These are phyloP conservation scores for Penicillium arizonense DNA, from an alignment of 495 filamentous ascomycete genomes.

Conservation along the genomic window DNA sequence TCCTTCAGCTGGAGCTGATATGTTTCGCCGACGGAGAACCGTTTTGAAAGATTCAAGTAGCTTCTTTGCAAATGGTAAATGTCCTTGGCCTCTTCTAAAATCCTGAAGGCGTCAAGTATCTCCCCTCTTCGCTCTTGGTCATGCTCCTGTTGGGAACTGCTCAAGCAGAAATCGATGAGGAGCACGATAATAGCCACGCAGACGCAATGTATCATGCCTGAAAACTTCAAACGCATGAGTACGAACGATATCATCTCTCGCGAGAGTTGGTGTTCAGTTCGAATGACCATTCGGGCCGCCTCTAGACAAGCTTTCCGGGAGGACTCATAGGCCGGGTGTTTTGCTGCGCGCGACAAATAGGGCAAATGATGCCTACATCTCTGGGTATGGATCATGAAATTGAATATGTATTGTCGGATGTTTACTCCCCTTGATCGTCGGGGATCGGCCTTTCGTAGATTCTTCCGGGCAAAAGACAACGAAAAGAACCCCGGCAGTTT, in stretches of 20 bases:
- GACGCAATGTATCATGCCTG: slow-evolving; percentile 30
- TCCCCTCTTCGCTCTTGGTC: slow-evolving; percentile 24
- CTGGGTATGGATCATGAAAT: slow-evolving; percentile 32
- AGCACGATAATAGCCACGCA: slow-evolving; percentile 40
- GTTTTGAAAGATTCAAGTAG: slow-evolving; percentile 33
- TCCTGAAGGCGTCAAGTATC: slow-evolving; percentile 29
- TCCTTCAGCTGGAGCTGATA: slow-evolving; percentile 5
- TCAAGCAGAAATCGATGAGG: slow-evolving; percentile 32
- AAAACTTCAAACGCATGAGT: slow-evolving; percentile 16
- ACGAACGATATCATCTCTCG: slow-evolving; percentile 21
- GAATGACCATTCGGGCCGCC: slow-evolving; percentile 32
- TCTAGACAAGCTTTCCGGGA: slow-evolving; percentile 36
- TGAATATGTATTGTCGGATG: slow-evolving; percentile 33
- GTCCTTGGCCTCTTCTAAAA: slow-evolving; percentile 32
- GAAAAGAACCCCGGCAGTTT: slow-evolving; percentile 23
- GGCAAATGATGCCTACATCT: slow-evolving; percentile 43
- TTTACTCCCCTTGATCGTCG: slow-evolving; percentile 20
- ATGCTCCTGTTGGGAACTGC: slow-evolving; percentile 6
- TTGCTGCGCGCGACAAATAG: slow-evolving; percentile 26
- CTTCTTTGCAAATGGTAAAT: slow-evolving; percentile 31
- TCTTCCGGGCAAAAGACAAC: neutral
- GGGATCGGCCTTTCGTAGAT: slow-evolving; percentile 3
- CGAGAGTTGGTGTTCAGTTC: slow-evolving; percentile 22
- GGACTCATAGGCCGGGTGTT: slow-evolving; percentile 24
- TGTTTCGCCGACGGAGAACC: slow-evolving; percentile 28